Base-by-base conservation (phyloP, 2,329 filamentous ascomycete species). In the Colletotrichum tropicale region DNA sequence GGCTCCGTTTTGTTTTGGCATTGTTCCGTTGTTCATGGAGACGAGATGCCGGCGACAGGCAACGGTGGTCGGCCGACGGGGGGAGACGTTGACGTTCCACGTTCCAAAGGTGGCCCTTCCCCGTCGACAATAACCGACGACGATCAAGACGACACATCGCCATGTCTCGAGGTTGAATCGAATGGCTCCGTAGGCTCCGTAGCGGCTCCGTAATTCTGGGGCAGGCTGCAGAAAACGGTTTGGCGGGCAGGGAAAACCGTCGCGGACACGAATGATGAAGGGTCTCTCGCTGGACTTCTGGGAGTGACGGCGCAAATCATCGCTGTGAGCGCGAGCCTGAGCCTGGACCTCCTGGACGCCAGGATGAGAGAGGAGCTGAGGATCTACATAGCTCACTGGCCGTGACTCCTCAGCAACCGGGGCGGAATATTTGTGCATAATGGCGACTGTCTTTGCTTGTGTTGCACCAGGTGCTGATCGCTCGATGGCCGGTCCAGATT, bases 61-160 rank as follows among this genome's bases (percentile, higher is more conserved):
- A 30, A 68, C 64, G 62, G 52, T 48, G 70, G 30, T 65, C 21
- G n/a, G 30, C 69, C n/a, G 10, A 52, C n/a, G n/a, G 43, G 43
- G 38, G 43, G n/a, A 52, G n/a, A 52, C 43, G 43, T 52, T 52
- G 43, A 52, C 43, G 43, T 52, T 52, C 43, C 43, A 52, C 43
- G 43, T 70, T n/a, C 71, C 56, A 9, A 65, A 43, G 66, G 24
- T 32, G 66, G 43, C 32, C 43, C 66, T 74, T 38, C 58, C 34
- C 48, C 34, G 52, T 60, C 30, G 34, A 71, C 67, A 66, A 61
- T 70, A 56, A 61, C 56, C 67, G 52, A 43, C 58, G 69, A 58
- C 64, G 73, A 75, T 73, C 73, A 75, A 75, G 70, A 75, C 73
- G 70, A 75, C 28, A 68, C 70, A 75, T 68, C 26, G 64, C 73